These are phyloP conservation scores for Earliella scabrosa DNA, from an alignment of 1,284 basidiomycete species.

Conservation along the genomic window DNA sequence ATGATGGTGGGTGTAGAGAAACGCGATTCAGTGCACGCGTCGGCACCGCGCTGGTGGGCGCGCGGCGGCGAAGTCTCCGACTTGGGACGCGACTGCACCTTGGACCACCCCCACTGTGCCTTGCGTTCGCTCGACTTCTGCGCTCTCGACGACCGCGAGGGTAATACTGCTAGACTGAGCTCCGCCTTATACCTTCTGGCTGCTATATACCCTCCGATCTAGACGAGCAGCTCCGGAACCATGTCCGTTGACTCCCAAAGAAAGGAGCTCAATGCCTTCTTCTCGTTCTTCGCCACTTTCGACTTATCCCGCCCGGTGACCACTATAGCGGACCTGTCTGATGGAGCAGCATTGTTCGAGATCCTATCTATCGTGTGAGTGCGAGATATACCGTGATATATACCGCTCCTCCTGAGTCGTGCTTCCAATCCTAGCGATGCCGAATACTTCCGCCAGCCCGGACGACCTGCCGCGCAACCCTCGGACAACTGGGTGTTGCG, in stretches of 20 bases:
- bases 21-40: background rate
- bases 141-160: conserved; percentile 15
- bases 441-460: conserved; percentile 74
- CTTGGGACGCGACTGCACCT: conserved; percentile 1
- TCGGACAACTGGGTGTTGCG: conserved; percentile 90
- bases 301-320: conserved; percentile 64
- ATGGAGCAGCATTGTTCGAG: conserved; percentile 75
- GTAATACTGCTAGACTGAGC: conserved; percentile 4
- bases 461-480: conserved; percentile 57
- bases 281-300: conserved; percentile 79
- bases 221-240: conserved; percentile 7
- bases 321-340: conserved; percentile 68
- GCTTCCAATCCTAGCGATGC: conserved; percentile 60
- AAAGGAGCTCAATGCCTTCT: conserved; percentile 76
- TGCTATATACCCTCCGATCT: conserved; percentile 20
- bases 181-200: conserved; percentile 17
- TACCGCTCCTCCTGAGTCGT: conserved; percentile 4
- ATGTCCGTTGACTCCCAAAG: conserved; percentile 53
- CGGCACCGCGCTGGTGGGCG: background rate
- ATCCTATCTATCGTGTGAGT: conserved; percentile 70
- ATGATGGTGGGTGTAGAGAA: background rate
- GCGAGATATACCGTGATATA: background rate
- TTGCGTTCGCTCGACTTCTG: background rate
- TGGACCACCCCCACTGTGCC: background rate
- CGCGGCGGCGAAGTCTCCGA: conserved; percentile 1